These are phyloP conservation scores for Vigna trinervia DNA, from an alignment of 306 rosid species.

Conservation along the genomic window DNA sequence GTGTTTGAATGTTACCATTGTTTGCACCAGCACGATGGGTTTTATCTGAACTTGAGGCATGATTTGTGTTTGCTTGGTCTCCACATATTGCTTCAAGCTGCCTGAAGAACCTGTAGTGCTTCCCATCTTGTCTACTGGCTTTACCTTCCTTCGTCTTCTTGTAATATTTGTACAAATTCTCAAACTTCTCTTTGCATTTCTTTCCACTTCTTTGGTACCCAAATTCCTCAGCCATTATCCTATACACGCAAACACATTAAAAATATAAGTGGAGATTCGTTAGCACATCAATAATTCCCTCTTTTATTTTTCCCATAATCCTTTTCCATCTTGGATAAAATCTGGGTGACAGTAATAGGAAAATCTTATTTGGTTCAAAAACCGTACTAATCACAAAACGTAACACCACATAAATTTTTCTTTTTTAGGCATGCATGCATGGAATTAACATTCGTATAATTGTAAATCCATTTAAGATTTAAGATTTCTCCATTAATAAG, in stretches of 20 bases:
- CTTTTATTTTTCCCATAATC: too few relatives aligned
- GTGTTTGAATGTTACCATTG: slow-evolving; percentile 38
- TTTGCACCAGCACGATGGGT: slow-evolving; percentile 24
- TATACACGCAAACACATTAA: slow-evolving; percentile 34
- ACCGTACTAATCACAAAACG: background rate
- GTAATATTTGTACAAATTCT: slow-evolving; percentile 88
- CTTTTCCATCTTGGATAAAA: background rate
- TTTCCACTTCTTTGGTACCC: slow-evolving; percentile 85
- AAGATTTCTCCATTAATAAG: background rate
- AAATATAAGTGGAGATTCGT: slow-evolving; percentile 2
- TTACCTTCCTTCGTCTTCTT: slow-evolving; percentile 90
- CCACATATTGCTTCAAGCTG: slow-evolving; percentile 88
- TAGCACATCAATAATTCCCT: background rate
- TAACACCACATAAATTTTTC: background rate
- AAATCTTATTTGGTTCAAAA: background rate
- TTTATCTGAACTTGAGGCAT: slow-evolving; percentile 45
- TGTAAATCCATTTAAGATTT: background rate
- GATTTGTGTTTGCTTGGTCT: slow-evolving; percentile 42
- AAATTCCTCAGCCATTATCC: slow-evolving; percentile 80
- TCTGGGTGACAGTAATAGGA: slow-evolving; percentile 3
- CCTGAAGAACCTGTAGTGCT: slow-evolving; percentile 82
- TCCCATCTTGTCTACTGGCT: slow-evolving; percentile 81
- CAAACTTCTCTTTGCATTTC: slow-evolving; percentile 90
- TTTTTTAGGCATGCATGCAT: slow-evolving; percentile 23
- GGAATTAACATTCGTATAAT: background rate